These are phyloP conservation scores for Teratosphaeriaceae sp. DNA, from an alignment of 2,329 filamentous ascomycete genomes.

Conservation along the genomic window DNA sequence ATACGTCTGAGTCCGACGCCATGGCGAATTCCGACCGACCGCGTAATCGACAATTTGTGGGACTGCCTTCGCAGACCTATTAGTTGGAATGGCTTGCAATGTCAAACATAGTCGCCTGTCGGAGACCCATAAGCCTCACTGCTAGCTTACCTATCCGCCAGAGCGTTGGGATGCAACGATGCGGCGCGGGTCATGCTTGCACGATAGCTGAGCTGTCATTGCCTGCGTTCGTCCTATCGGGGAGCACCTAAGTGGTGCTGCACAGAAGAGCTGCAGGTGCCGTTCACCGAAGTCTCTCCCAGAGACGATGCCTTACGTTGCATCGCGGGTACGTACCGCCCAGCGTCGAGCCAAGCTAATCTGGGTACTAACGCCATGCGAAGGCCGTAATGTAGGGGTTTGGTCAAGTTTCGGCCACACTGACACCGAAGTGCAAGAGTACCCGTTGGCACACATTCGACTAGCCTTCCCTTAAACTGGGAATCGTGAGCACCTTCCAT, in stretches of 20 bases:
- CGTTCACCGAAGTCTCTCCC: not conserved
- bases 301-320: not conserved
- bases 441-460: not conserved
- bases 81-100: not conserved
- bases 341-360: not conserved
- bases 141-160: too few relatives aligned
- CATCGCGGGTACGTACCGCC: not conserved
- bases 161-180: too few relatives aligned
- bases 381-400: not conserved
- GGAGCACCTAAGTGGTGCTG: not conserved
- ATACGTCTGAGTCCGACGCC: not conserved
- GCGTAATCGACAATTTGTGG: not conserved
- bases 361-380: not conserved
- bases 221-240: too few relatives aligned
- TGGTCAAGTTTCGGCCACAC: not conserved
- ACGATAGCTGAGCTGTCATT: too few relatives aligned
- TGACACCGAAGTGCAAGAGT: not conserved
- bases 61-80: not conserved
- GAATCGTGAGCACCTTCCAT: not conserved
- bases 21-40: not conserved
- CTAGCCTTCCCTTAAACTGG: too few relatives aligned
- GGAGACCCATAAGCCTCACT: not conserved
- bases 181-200: too few relatives aligned
- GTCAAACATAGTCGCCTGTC: not conserved
- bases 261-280: not conserved